A percentile compares a stretch with the other conserved stretches of the same genome.
Evolutionary conservation across 2,329 filamentous ascomycete species (phyloP).

Genomic region (Aureobasidium sp.): DNA sequence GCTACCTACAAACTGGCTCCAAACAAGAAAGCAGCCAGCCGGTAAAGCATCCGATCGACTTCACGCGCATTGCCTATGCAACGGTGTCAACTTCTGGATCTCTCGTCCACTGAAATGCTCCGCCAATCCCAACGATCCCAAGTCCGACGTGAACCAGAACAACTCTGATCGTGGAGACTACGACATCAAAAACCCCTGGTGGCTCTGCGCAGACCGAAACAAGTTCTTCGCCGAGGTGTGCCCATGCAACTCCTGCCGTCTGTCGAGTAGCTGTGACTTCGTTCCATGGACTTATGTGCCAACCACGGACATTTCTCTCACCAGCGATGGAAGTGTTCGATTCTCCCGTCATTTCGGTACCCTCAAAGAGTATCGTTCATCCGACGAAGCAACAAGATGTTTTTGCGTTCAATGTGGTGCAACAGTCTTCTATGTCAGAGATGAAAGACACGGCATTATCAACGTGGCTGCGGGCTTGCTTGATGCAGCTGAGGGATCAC

Average conservation of each 20-base stretch:
- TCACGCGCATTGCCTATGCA: conserved; percentile 46
- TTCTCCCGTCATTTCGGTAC: conserved; percentile 32
- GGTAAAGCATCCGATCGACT: conserved; percentile 20
- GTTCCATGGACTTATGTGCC: conserved; percentile 60
- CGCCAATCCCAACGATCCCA: conserved; percentile 36
- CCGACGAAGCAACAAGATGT: conserved; percentile 45
- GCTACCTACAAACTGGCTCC: not conserved
- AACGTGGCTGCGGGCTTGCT: conserved; percentile 56
- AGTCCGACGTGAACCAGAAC: conserved; percentile 45
- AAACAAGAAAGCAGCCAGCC: not conserved
- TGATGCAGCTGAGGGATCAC: conserved; percentile 41
- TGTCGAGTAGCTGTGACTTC: conserved; percentile 53
- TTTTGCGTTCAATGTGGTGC: conserved; percentile 57
- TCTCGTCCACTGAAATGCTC: conserved; percentile 45
- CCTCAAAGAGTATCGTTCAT: conserved; percentile 47
- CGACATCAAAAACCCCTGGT: conserved; percentile 43
- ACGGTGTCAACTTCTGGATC: conserved; percentile 47
- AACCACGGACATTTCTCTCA: conserved; percentile 45
- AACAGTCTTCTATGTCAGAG: conserved; percentile 53
- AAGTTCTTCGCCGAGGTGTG: conserved; percentile 54
- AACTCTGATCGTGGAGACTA: conserved; percentile 19
- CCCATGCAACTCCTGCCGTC: conserved; percentile 53
- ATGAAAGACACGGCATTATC: conserved; percentile 45
- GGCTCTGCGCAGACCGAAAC: conserved; percentile 40
- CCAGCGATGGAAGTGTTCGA: conserved; percentile 23